Evolutionary conservation across 352 stramenopile genomes (phyloP), one percentile per base, ranked within the genome.

Genomic region (Peronosclerospora sorghi): DNA sequence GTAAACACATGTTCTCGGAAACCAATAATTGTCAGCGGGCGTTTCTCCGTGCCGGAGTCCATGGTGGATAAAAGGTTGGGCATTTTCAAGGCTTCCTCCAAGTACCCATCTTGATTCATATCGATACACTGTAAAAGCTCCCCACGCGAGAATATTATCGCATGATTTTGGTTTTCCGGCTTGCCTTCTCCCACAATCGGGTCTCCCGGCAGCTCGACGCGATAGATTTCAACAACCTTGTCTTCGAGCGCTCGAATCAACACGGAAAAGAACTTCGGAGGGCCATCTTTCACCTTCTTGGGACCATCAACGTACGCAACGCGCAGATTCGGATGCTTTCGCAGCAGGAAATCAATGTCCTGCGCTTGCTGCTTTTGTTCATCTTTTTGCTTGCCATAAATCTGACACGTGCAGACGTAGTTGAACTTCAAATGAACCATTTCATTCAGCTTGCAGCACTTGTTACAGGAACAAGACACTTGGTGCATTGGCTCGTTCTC

Each of bases 1-100:
- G 79, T 91, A 46, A 91, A 91, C 12, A 91, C 76, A 45, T 91
- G 77, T 53, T 91, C 79, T 47, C 75, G 73, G 59, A 91, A 87
- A 41, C 79, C 79, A 24, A 89, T 88, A 38, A 92, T 92, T 14
- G 73, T 89, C 42, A 88, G 47, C 7, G 75, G 75, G 10, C 71
- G 52, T 46, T 87, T 87, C 26, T 78, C 64, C 4, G 58, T 63
- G 57, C 81, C 71, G 7, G 59, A 45, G 35, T 89, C 74, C 64
- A 88, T 85, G 3, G 77, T 90, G 5, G 77, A 83, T 8, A 91
- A 54, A 39, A 91, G 44, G 45, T 86, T 88, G 5, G 75, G 75
- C 67, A 91, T 80, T 61, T 88, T 88, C 37, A 91, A 27, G 9
- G 57, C 73, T 35, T 88, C 75, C 36, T 91, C 78, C 1, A 88